Evolutionary conservation across 495 filamentous ascomycete species (phyloP), one percentile per base, ranked within the genome.

Genomic region (Tetracladium marchalianum): DNA sequence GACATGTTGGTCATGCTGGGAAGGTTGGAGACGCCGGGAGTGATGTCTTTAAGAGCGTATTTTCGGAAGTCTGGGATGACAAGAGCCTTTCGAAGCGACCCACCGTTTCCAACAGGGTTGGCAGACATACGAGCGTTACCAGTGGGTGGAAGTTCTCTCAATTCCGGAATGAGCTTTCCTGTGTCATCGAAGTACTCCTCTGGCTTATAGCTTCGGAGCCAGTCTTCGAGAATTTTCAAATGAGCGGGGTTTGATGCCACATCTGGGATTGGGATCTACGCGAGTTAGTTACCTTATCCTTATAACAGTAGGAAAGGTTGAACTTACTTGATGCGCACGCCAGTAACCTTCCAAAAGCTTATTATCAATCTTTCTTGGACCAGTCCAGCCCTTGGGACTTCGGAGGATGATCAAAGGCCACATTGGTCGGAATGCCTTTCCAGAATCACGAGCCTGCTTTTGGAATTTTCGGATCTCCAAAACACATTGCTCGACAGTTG

Each of bases 351-450:
- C 75, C 2, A 85, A 70, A 40, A 69, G 72, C 50, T 83, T 76
- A 46, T 69, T 75, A 54, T 80, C 77, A 32, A 85, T 51, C 52
- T 83, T 76, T 36, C 78, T 67, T 7, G 81, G 81, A 1, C 71
- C 80, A 2, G 76, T 83, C 82, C 82, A 87, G 36, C 82, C 82
- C 59, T 85, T 87, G 18, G 82, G 82, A 13, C 69, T 78, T 34
- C 82, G 76, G 13, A 87, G 74, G 43, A 85, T 67, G 38, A 87
- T 77, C 75, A 85, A 81, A 12, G 81, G 82, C 82, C 82, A 87
- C 49, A 62, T 69, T 1, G 81, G 80, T 18, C 81, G 71, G 71
- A 81, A 78, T 1, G 78, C 65, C 55, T 78, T 77, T 35, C 73
- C 72, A 0, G 74, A 75, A 4, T 83, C 77, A 11, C 82, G 70